Evolutionary conservation across 139 green algal species (phyloP).

Genomic region (Picochlorum sp.): DNA sequence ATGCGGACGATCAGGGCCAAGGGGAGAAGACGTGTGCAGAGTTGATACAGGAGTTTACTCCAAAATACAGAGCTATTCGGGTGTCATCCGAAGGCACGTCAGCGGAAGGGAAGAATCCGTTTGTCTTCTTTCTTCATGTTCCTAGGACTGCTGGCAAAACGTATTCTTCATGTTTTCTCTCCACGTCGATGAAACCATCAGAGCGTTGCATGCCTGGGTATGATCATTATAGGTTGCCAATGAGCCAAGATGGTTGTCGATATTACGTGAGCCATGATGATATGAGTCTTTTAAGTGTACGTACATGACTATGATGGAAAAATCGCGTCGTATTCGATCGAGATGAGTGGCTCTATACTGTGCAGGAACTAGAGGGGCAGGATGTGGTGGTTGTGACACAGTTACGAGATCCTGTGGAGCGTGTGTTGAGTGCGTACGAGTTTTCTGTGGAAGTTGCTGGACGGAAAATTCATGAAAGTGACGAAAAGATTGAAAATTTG

Average conservation of each 20-base stretch:
- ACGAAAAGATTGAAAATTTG: slow-evolving; percentile 20
- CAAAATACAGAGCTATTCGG: neutral
- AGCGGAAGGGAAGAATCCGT: slow-evolving; percentile 2
- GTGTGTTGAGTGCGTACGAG: slow-evolving; percentile 82
- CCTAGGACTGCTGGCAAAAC: slow-evolving; percentile 85
- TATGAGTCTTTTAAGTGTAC: slow-evolving; percentile 47
- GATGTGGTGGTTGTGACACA: slow-evolving; percentile 50
- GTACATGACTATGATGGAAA: neutral
- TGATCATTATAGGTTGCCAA: slow-evolving; percentile 69
- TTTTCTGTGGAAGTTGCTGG: slow-evolving; percentile 65
- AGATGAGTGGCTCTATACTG: neutral
- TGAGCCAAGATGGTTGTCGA: slow-evolving; percentile 47
- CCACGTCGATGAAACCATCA: slow-evolving; percentile 35
- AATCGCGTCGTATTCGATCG: neutral
- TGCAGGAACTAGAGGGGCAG: slow-evolving; percentile 1
- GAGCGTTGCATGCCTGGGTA: slow-evolving; percentile 68
- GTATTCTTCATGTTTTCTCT: slow-evolving; percentile 79
- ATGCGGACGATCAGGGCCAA: no score
- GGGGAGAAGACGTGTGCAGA: no score
- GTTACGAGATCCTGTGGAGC: slow-evolving; percentile 66
- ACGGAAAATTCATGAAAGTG: slow-evolving; percentile 13
- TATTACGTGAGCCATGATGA: slow-evolving; percentile 84
- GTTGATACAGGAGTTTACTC: no score
- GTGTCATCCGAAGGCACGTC: neutral
- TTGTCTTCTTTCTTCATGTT: slow-evolving; percentile 92